Evolutionary conservation across 306 rosid species (phyloP), one percentile per base, ranked within the genome.

Genomic region (Chamaecrista fasciculata): DNA sequence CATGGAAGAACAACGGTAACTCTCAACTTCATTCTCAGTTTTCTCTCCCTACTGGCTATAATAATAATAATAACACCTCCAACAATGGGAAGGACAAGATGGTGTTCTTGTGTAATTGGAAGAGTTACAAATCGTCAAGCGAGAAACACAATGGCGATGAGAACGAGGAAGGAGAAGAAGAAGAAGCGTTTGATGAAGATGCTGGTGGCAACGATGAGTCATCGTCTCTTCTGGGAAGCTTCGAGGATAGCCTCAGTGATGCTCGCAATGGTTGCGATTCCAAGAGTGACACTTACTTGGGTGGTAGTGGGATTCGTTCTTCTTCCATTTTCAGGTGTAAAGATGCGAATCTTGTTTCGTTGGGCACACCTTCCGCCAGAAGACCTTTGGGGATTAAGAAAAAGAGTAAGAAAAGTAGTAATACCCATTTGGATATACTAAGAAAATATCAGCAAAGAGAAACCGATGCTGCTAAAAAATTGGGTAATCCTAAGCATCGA

Each of bases 101-200:
- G 69, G 96, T 91, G 1, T 95, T 89, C 76, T 71, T 95, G 79
- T 91, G 67, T 78, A 95, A 95, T 72, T 95, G 97, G 99, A 89
- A 85, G 81, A 83, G 72, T 75, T 75, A 81, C 72, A 86, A 83
- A 61, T 90, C 94, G 1, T 69, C 87, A 0, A 80, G 80, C 34
- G 86, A 84, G 64, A 76, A 62, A 29, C 62, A 76, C 52, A 79
- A 64, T 8, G 80, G 49, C 3, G 67, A 69, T 20, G 73, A 76
- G 0, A 79, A 24, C 3, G 62, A 67, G 11, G 81, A 76, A 0
- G 82, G 46, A 5, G 84, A 76, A 12, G 82, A 51, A 5, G 84
- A 76, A 12, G 84, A 81, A 1, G 82, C 72, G 11, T 83, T 67
- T 0, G 92, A 40, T 2, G 87, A 71, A 0, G 86, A 62, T 5